A percentile compares a stretch with the other conserved stretches of the same genome.
These are phyloP conservation scores for Colletotrichum orbiculare DNA, from an alignment of 2,329 filamentous ascomycete species.

Conservation along the genomic window DNA sequence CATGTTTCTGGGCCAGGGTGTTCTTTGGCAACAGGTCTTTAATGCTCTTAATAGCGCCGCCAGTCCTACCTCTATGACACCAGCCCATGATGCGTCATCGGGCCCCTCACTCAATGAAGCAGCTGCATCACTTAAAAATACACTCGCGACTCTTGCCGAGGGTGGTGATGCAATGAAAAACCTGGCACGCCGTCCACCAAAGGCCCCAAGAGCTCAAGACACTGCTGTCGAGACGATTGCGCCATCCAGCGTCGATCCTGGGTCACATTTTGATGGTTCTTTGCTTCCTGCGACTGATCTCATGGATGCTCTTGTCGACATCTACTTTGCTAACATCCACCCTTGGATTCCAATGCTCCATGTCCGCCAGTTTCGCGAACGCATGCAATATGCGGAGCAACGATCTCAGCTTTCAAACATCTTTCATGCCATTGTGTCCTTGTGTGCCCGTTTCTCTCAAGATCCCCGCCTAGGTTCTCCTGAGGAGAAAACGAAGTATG, in stretches of 20 bases:
- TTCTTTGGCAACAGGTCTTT: slow-evolving; percentile 50
- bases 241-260: slow-evolving; percentile 1
- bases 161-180: slow-evolving; percentile 16
- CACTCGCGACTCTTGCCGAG: slow-evolving; percentile 35
- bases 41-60: slow-evolving; percentile 26
- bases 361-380: slow-evolving; percentile 42
- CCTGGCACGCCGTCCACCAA: slow-evolving; percentile 7
- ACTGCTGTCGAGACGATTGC: background rate
- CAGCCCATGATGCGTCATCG: slow-evolving; percentile 1
- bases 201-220: background rate
- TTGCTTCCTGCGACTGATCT: slow-evolving; percentile 44
- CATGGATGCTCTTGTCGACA: slow-evolving; percentile 46
- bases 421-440: slow-evolving; percentile 49
- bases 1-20: slow-evolving; percentile 52
- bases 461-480: slow-evolving; percentile 41
- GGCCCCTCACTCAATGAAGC: slow-evolving; percentile 37
- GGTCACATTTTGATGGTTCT: slow-evolving; percentile 8
- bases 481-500: slow-evolving; percentile 11
- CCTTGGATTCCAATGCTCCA: slow-evolving; percentile 54
- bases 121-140: slow-evolving; percentile 39
- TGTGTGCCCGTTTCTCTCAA: slow-evolving; percentile 43
- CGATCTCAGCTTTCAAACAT: slow-evolving; percentile 43
- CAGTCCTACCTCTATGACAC: background rate
- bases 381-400: slow-evolving; percentile 38
- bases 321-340: slow-evolving; percentile 51